Evolutionary conservation across 2,329 filamentous ascomycete species (phyloP), one percentile per base, ranked within the genome.

Genomic region (Aspergillus luchuensis): DNA sequence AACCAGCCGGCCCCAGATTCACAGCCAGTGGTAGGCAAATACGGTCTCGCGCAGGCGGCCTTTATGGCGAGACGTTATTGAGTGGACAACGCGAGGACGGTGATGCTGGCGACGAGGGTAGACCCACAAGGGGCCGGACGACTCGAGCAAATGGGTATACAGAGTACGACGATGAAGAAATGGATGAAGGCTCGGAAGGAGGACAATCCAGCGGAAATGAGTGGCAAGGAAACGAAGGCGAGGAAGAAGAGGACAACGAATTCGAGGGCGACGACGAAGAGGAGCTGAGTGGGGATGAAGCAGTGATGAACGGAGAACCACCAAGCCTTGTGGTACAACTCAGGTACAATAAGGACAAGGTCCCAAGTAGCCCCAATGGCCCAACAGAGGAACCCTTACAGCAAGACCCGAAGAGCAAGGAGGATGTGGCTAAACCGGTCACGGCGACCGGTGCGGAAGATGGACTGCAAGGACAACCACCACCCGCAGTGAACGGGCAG

Each of bases 1-100:
- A 94, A 65, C 81, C 84, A 4, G 74, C 81, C 23, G 89, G 77
- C 80, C 91, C 83, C 53, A 84, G 82, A 11, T 84, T 87, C 54
- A 98, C 95, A 3, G 89, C 91, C 21, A 97, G 92, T 73, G 95
- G 95, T 21, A 87, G 95, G 21, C 92, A 97, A 72, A 88, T 97
- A 65, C 82, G 77, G 66, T 78, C 73, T 58, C 78, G 82, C 48
- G 74, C 81, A n/a, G 82, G 82, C 41, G 83, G 83, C n/a, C 66
- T 79, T 19, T 85, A 85, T 68, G 83, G 83, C 10, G 83, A 84
- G 70, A 78, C 76, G 33, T 71, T 89, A 59, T 79, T 88, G 15
- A 84, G 81, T 67, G 84, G 83, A 41, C 83, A 85, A 64, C 62
- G 78, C 21, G 76, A 77, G 33, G 80, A 78, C 23, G 80, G 77